phyloP scores from a whole-genome alignment of 2,329 filamentous ascomycete species.

The Chaetomium sp. region DNA sequence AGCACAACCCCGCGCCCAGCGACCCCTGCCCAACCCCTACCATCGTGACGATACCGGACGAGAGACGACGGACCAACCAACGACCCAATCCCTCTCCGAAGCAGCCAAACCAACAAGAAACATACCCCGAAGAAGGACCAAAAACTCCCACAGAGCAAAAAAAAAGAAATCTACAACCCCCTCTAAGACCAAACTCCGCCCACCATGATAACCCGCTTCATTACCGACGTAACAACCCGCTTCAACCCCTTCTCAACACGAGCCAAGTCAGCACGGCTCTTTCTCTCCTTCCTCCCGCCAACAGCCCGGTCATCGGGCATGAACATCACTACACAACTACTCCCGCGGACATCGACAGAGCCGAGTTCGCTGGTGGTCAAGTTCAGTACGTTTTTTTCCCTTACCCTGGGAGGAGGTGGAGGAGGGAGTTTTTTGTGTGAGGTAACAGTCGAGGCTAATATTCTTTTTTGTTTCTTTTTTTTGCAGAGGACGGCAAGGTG shows the following conservation, averaged over 20 bases:
- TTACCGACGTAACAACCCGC: conserved; percentile 74
- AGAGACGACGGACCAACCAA: too few species aligned
- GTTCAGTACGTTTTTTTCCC: conserved; percentile 60
- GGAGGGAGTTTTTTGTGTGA: background rate
- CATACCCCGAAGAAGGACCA: background rate
- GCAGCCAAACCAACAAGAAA: background rate
- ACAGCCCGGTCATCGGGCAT: conserved; percentile 67
- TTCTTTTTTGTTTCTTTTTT: too few species aligned
- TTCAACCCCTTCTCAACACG: conserved; percentile 87
- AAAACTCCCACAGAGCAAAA: background rate
- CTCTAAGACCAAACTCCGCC: conserved; percentile 4
- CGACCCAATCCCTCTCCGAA: background rate
- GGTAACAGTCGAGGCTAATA: background rate
- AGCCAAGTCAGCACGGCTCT: conserved; percentile 77
- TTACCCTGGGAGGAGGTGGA: background rate
- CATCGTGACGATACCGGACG: background rate
- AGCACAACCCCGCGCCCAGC: background rate
- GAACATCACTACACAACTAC: conserved; percentile 68
- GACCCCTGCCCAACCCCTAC: background rate
- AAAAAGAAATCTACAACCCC: background rate
- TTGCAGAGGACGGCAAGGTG: conserved; percentile 82
- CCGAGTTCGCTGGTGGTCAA: conserved; percentile 67
- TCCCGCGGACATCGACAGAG: conserved; percentile 64
- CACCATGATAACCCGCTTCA: conserved; percentile 76
- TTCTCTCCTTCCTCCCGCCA: conserved; percentile 78